Base-by-base conservation (phyloP, 164 flowering plant genomes). In the Echeveria elegans region DNA sequence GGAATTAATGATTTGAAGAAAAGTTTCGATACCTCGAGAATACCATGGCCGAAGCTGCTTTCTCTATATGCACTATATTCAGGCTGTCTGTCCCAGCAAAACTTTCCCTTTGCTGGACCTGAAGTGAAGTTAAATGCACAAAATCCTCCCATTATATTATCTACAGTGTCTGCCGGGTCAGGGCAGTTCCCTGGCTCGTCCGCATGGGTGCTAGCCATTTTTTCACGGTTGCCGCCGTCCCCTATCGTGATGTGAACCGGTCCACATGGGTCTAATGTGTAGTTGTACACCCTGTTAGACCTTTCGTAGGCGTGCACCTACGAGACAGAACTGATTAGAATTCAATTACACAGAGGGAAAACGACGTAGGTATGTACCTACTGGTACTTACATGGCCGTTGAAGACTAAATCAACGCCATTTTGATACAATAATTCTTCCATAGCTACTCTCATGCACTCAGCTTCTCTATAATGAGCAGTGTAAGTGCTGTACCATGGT, bases 31-130 rank as follows among this genome's bases (percentile, higher is more conserved):
- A 88, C 98, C 98, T 89, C 96, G n/a, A 92, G 86, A 40, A 87
- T 87, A 64, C 98, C 96, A 84, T 92, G 98, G 19, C 98, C 98
- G 73, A 92, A 92, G 81, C 98, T 92, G 84, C 95, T 87, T 72
- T 92, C 98, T 75, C 98, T 82, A 60, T 73, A 85, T 18, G 98
- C 98, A 77, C 98, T 92, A 91, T 92, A 92, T 66, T 89, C 98
- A 23, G 98, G 98, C 68, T 89, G 96, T 56, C 64, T 85, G 74
- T 82, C 82, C 98, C 96, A 92, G 71, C 96, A 92, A 68, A 92
- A 92, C 43, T 80, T 82, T 12, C 93, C 92, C 67, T 82, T 77
- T 5, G 84, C 96, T 28, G 90, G 88, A n/a, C 96, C 96, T 60
- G 86, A 84, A 34, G 96, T n/a, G n/a, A n/a, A n/a, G n/a, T n/a